Evolutionary conservation across 169 alveolate genomes (phyloP), one percentile per base, ranked within the genome.

Genomic region (Babesia caballi): DNA sequence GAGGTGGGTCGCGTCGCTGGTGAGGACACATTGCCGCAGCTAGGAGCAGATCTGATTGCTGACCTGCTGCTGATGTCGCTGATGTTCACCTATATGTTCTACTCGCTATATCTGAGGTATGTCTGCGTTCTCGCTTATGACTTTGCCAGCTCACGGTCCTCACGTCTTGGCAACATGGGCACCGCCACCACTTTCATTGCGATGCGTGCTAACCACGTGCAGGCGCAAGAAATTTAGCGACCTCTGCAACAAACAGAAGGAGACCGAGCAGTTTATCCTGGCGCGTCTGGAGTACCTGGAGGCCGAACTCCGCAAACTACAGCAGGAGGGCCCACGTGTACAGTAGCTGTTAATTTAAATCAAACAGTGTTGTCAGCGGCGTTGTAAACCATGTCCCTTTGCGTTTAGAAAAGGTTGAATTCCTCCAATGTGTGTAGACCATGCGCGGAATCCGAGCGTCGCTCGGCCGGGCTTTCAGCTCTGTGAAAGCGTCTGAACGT

Each of bases 41-140:
- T 77, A 2, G 86, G 86, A 30, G 67, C 86, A 15, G 76, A 69
- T 46, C 67, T 77, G 21, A 42, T 77, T 12, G 86, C 86, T 2
- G 86, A 77, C 47, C 33, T 77, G 14, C 67, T 69, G 25, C 41
- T 77, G 46, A 58, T 77, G 63, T 63, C 86, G 17, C 67, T 68
- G 17, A 77, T 77, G 86, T 49, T 77, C 38, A 38, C 74, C 8
- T 63, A 73, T 25, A 77, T 77, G 86, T 46, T 46, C 63, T 77
- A 77, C 38, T 63, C 80, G n/a, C 27, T 77, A 14, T 57, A 66
- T 42, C 58, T 77, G 23, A 77, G 86, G 86, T 77, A 17, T 21
- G 75, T 66, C 40, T 50, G 12, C 12, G 12, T 9, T 38, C 12
- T 38, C n/a, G 12, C 46, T 38, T 7, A 9, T 38, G 46, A 7